Evolutionary conservation across 257 asterid genomes (phyloP).

Genomic region (Dorcoceras hygrometricum): DNA sequence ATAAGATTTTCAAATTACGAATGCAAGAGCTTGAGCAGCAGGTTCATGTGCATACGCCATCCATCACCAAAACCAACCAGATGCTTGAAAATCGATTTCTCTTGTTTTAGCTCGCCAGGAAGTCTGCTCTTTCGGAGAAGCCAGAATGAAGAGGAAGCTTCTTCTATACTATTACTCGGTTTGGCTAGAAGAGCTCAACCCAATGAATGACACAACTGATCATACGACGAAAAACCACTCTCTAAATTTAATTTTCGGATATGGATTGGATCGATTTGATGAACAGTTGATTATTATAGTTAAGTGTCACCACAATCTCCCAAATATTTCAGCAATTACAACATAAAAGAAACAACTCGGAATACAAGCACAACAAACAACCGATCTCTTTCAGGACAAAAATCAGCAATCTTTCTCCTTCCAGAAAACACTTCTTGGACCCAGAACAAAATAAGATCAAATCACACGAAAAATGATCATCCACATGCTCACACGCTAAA

Average conservation of each 20-base stretch:
- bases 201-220: background rate
- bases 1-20: too few relatives aligned
- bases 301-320: too few relatives aligned
- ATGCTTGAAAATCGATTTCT: background rate
- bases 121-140: background rate
- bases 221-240: background rate
- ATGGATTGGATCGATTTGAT: too few relatives aligned
- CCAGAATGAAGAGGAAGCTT: background rate
- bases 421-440: slow-evolving; percentile 19
- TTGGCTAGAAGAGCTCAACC: background rate
- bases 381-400: background rate
- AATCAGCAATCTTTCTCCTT: slow-evolving; percentile 5
- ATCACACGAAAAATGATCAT: slow-evolving; percentile 19
- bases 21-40: too few relatives aligned
- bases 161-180: too few relatives aligned
- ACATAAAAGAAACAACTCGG: background rate
- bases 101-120: background rate
- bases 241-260: background rate
- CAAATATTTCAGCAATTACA: background rate
- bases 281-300: too few relatives aligned
- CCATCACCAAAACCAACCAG: background rate
- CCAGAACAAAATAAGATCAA: background rate
- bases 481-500: background rate
- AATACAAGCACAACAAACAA: background rate
- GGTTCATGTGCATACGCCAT: too few relatives aligned